Base-by-base conservation (phyloP, 2,329 filamentous ascomycete genomes). In the Venturia oleaginea region DNA sequence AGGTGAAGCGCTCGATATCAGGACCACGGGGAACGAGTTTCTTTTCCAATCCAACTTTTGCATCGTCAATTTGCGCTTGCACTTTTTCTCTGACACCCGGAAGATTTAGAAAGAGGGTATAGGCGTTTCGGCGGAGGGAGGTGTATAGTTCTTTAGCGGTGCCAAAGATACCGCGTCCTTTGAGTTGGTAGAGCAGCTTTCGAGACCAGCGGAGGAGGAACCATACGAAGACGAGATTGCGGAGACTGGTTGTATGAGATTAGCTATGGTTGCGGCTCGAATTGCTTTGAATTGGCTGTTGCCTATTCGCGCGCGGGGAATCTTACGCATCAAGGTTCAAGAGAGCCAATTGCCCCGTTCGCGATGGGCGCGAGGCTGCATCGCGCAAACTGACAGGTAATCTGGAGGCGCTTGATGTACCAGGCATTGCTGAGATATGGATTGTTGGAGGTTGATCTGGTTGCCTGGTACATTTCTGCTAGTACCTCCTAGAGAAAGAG, bases 11-110 rank as follows among this genome's bases (percentile, higher is more conserved):
- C 64, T 85, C 88, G 57, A 91, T 80, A 60, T 85, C 88, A 0
- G 86, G 86, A 1, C 86, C 86, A 63, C 83, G 81, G 5, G 90
- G 87, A 0, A 96, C 86, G 63, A 99, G 84, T 79, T 96, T 97
- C 67, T 81, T 78, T 75, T 96, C 88, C 30, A 97, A 77, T 72
- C 95, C 94, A 62, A 84, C 80, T 59, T 96, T 83, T 2, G 91
- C 87, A 68, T 92, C 89, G 65, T 84, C 83, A 66, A 99, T 85
- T 75, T 97, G 90, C 70, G 89, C 87, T 73, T 92, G 86, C 13
- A 99, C 91, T 76, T 93, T 86, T 68, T 84, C 85, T 69, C 91
- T 90, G 62, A 99, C 91, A 64, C 92, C 92, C 0, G 94, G 94
- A 38, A 91, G 84, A 67, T 86, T 86, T 59, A 99, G 83, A 79